phyloP scores from a whole-genome alignment of 2,329 filamentous ascomycete genomes.

The Rhynchosporium secalis region DNA sequence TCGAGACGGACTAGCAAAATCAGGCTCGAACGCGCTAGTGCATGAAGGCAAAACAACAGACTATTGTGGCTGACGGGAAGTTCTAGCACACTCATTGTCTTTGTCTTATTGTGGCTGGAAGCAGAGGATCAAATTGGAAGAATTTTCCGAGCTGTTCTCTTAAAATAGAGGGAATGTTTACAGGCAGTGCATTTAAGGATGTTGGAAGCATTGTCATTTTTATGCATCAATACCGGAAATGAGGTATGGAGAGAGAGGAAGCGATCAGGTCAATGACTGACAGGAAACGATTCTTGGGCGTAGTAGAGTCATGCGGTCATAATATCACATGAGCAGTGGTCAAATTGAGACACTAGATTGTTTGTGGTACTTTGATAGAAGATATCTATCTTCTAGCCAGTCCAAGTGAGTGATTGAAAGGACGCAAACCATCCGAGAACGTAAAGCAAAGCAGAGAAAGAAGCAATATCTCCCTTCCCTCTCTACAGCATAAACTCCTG shows the following conservation, averaged over 20 bases:
- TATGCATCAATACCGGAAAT: no score
- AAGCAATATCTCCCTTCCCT: neutral
- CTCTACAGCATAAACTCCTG: neutral
- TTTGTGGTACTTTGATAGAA: neutral
- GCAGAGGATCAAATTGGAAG: neutral
- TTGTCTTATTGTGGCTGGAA: neutral
- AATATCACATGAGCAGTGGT: no score
- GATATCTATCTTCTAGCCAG: neutral
- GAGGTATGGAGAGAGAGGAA: no score
- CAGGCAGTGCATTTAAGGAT: no score
- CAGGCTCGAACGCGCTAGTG: slow-evolving; percentile 7
- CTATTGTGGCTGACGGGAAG: neutral
- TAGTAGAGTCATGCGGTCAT: no score
- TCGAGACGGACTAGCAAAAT: neutral
- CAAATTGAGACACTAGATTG: neutral
- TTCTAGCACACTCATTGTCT: neutral
- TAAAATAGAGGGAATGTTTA: no score
- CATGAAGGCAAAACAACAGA: neutral
- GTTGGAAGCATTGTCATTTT: no score
- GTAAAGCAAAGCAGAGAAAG: neutral
- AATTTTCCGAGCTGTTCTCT: no score
- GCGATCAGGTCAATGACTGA: no score
- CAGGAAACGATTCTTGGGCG: neutral
- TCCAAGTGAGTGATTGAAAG: neutral
- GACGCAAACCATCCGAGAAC: neutral